These are phyloP conservation scores for Lactarius vividus DNA, from an alignment of 768 basidiomycete species.

Conservation along the genomic window DNA sequence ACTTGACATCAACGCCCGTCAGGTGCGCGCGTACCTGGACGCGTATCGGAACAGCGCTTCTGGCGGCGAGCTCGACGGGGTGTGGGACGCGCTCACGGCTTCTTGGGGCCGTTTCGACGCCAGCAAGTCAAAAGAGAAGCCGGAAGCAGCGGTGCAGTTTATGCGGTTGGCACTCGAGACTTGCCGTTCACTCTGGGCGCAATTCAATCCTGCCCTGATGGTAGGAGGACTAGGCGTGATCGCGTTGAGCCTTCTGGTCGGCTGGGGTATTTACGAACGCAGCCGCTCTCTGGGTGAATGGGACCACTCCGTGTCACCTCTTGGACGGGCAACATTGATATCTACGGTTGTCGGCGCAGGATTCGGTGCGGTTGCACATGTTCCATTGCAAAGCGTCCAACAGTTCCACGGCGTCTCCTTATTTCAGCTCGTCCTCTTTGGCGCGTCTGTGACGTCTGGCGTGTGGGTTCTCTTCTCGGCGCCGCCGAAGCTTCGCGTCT, in stretches of 20 bases:
- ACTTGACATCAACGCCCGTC: slow-evolving; percentile 65
- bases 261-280: slow-evolving; percentile 53
- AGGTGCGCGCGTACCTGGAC: slow-evolving; percentile 73
- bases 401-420: slow-evolving; percentile 29
- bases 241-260: slow-evolving; percentile 50
- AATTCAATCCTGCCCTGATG: slow-evolving; percentile 84
- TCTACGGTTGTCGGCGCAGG: slow-evolving; percentile 10
- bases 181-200: slow-evolving; percentile 91
- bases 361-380: slow-evolving; percentile 3
- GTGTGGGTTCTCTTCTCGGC: slow-evolving; percentile 29
- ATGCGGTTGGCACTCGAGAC: slow-evolving; percentile 59
- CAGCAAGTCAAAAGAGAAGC: slow-evolving; percentile 5
- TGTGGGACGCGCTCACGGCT: slow-evolving; percentile 52
- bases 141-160: slow-evolving; percentile 43
- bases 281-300: slow-evolving; percentile 42
- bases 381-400: not conserved
- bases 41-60: slow-evolving; percentile 70
- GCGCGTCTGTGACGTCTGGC: slow-evolving; percentile 39
- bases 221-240: slow-evolving; percentile 65
- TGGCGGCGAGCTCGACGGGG: slow-evolving; percentile 69
- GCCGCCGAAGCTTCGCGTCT: slow-evolving; percentile 32
- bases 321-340: slow-evolving; percentile 10
- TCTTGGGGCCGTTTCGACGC: slow-evolving; percentile 17
- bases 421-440: slow-evolving; percentile 21
- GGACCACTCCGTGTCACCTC: slow-evolving; percentile 43